These are phyloP conservation scores for Dichotomocladium elegans DNA, from an alignment of 371 early-diverging fungal species.

Conservation along the genomic window DNA sequence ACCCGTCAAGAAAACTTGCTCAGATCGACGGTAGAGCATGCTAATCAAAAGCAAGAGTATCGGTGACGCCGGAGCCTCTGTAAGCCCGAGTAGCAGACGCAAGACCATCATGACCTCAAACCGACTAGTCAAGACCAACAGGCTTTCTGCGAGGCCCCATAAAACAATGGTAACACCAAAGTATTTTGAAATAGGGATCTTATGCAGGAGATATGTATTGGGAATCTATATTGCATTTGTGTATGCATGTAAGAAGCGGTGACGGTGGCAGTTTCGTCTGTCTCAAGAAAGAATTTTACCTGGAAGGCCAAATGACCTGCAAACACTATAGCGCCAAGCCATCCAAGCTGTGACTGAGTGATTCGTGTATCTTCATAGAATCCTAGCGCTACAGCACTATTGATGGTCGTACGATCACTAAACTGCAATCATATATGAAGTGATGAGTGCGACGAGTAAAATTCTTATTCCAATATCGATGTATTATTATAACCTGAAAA, in stretches of 20 bases:
- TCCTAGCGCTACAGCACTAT: conserved; percentile 7
- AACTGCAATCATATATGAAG: too few relatives aligned
- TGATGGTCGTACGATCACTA: not conserved
- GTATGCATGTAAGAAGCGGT: not conserved
- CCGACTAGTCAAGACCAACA: conserved; percentile 8
- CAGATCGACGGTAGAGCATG: conserved; percentile 14
- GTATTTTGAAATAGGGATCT: conserved; percentile 15
- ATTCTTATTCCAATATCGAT: too few relatives aligned
- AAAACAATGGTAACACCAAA: conserved; percentile 12
- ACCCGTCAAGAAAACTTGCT: conserved; percentile 16
- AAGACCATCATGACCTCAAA: conserved; percentile 17
- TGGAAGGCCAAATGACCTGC: conserved; percentile 17
- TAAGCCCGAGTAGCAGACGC: conserved; percentile 25
- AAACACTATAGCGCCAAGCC: conserved; percentile 18
- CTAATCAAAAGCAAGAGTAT: conserved; percentile 8
- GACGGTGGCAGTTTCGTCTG: not conserved
- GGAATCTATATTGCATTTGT: conserved; percentile 3
- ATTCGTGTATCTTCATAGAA: conserved; percentile 14
- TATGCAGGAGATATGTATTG: conserved; percentile 22
- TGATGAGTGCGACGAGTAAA: too few relatives aligned
- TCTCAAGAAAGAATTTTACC: not conserved
- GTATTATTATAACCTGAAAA: too few relatives aligned
- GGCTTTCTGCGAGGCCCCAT: conserved; percentile 17
- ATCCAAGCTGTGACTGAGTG: conserved; percentile 6
- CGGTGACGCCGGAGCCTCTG: conserved; percentile 11